Evolutionary conservation across 495 filamentous ascomycete genomes (phyloP).

Genomic region (Chaetomium fimeti): DNA sequence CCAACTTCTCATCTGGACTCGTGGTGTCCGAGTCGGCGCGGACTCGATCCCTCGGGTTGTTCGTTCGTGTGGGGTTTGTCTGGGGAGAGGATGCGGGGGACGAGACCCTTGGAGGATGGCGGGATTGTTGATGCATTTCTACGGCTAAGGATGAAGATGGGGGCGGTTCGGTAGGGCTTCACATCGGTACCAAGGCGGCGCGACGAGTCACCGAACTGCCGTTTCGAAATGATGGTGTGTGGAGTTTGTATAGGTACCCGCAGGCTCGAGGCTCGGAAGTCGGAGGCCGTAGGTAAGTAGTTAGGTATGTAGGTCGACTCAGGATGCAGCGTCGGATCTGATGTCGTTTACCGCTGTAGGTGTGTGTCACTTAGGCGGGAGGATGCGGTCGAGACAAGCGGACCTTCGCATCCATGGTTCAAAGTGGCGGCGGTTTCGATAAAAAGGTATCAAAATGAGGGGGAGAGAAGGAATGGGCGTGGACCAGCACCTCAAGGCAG

Average conservation of each 20-base stretch:
- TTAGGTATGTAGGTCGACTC: background rate
- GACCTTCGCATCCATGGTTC: slow-evolving; percentile 35
- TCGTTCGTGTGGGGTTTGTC: slow-evolving; percentile 66
- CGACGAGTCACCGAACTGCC: background rate
- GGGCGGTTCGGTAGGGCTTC: slow-evolving; percentile 12
- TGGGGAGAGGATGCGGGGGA: slow-evolving; percentile 65
- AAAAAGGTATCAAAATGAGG: slow-evolving; percentile 16
- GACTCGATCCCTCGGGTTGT: slow-evolving; percentile 64
- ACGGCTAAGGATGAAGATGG: slow-evolving; percentile 20
- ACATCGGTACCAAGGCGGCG: slow-evolving; percentile 28
- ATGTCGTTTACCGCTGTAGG: background rate
- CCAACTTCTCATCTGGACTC: slow-evolving; percentile 40
- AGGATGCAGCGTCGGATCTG: background rate
- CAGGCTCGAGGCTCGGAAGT: background rate
- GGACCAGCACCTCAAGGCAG: slow-evolving; percentile 24
- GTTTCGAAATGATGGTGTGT: background rate
- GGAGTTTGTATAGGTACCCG: background rate
- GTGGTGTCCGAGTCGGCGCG: slow-evolving; percentile 41
- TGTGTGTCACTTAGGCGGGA: slow-evolving; percentile 18
- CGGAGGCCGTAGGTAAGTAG: too few relatives aligned
- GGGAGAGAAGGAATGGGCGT: slow-evolving; percentile 9
- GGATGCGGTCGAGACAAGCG: slow-evolving; percentile 23
- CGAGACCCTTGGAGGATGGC: slow-evolving; percentile 62
- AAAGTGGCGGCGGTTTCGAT: slow-evolving; percentile 9
- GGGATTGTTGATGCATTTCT: slow-evolving; percentile 81